These are phyloP conservation scores for Malus asiatica DNA, from an alignment of 306 rosid species.

Conservation along the genomic window DNA sequence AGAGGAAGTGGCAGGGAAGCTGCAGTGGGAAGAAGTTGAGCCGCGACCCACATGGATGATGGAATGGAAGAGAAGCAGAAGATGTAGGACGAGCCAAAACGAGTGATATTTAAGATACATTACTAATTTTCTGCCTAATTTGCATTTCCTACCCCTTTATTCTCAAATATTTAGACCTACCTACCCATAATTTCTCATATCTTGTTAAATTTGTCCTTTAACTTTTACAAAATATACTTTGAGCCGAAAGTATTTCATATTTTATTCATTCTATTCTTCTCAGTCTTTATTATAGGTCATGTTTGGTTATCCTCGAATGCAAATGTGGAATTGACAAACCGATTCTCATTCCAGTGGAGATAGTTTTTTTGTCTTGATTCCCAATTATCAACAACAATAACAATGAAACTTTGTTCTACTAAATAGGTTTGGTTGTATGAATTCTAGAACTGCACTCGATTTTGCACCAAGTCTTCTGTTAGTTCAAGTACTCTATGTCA, in stretches of 20 bases:
- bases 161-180: not conserved
- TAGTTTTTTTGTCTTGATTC: not conserved
- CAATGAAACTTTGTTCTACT: too few species aligned
- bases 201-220: not conserved
- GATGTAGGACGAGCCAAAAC: conserved; percentile 27
- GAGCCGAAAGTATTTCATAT: too few species aligned
- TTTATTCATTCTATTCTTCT: too few species aligned
- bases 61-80: conserved; percentile 24
- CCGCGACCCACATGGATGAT: conserved; percentile 33
- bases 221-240: not conserved
- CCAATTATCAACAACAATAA: not conserved
- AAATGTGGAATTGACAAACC: not conserved
- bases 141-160: not conserved
- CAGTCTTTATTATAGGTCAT: too few species aligned
- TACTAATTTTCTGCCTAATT: not conserved
- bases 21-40: conserved; percentile 35
- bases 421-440: fast-evolving
- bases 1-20: conserved; percentile 30
- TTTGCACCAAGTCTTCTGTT: too few species aligned
- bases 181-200: not conserved
- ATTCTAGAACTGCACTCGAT: too few species aligned
- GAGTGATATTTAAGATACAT: conserved; percentile 38
- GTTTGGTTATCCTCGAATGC: too few species aligned
- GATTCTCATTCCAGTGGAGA: not conserved
- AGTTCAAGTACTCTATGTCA: too few species aligned